Conservation (phyloP, 495 filamentous ascomycete genomes). For the Diplogelasinospora grovesii region DNA sequence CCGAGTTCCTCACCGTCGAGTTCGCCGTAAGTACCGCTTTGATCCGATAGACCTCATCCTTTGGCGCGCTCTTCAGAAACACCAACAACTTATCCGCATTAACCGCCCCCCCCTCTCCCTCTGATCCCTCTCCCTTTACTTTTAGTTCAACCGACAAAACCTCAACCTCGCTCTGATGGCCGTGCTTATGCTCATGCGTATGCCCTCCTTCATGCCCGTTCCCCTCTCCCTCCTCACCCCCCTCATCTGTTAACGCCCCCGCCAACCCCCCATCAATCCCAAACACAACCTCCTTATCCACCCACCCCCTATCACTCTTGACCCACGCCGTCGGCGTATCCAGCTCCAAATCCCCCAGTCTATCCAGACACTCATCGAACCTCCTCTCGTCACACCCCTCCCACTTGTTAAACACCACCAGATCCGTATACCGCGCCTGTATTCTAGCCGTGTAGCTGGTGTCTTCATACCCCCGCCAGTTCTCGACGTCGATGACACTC, state of each 20-base stretch:
- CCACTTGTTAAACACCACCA: slow-evolving; percentile 96
- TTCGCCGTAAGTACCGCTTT: slow-evolving; percentile 72
- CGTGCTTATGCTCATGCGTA: slow-evolving; percentile 33
- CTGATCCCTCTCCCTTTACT: no score
- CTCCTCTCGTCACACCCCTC: slow-evolving; percentile 62
- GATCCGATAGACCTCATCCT: slow-evolving; percentile 92
- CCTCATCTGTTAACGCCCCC: slow-evolving; percentile 42
- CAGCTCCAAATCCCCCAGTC: slow-evolving; percentile 79
- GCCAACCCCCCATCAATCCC: slow-evolving; percentile 81
- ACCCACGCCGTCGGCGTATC: slow-evolving; percentile 72
- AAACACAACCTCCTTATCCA: slow-evolving; percentile 70
- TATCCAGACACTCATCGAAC: slow-evolving; percentile 77
- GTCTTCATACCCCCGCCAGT: slow-evolving; percentile 93
- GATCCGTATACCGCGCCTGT: slow-evolving; percentile 84
- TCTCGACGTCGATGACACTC: slow-evolving; percentile 91
- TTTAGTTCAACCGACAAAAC: slow-evolving; percentile 70
- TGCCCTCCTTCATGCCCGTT: slow-evolving; percentile 24
- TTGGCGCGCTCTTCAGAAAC: slow-evolving; percentile 64
- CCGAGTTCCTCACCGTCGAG: slow-evolving; percentile 51
- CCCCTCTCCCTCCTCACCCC: slow-evolving; percentile 22
- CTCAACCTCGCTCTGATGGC: slow-evolving; percentile 79
- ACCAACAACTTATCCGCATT: slow-evolving; percentile 58
- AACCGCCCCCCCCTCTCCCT: slow-evolving; percentile 34
- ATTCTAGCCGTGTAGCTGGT: slow-evolving; percentile 80
- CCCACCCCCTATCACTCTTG: slow-evolving; percentile 69